phyloP scores from a whole-genome alignment of 768 basidiomycete species.

The Zangia roseola region DNA sequence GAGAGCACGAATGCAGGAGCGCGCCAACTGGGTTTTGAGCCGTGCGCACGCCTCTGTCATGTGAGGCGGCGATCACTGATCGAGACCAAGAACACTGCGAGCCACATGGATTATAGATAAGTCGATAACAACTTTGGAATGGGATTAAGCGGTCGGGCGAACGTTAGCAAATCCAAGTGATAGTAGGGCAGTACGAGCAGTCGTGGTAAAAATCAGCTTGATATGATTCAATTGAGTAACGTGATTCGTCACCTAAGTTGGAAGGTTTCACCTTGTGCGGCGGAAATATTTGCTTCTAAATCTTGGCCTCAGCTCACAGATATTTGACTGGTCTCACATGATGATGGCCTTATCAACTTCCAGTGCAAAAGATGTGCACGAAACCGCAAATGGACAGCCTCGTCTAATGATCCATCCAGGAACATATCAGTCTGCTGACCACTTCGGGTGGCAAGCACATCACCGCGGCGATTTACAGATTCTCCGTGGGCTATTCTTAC shows the following conservation, averaged over 20 bases:
- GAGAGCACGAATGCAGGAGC: neutral
- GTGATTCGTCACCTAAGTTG: no score
- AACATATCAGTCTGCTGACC: neutral
- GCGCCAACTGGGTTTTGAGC: neutral
- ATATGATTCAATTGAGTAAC: no score
- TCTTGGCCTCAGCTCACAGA: no score
- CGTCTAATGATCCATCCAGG: neutral
- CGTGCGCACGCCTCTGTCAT: neutral
- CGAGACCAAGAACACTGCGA: neutral
- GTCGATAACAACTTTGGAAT: neutral
- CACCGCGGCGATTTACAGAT: neutral
- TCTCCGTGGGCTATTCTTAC: neutral
- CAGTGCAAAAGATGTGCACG: neutral
- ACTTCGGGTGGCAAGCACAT: neutral
- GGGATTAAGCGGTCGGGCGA: neutral
- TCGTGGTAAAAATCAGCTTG: neutral
- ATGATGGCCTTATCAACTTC: no score
- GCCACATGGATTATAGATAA: neutral
- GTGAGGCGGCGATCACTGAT: conserved; percentile 8
- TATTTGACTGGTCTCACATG: no score
- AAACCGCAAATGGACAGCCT: neutral
- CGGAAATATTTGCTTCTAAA: no score
- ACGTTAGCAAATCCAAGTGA: neutral
- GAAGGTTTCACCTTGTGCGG: no score
- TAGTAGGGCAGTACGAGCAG: neutral